Conservation (phyloP, 805 yeast species). For the Teunomyces atbi region DNA sequence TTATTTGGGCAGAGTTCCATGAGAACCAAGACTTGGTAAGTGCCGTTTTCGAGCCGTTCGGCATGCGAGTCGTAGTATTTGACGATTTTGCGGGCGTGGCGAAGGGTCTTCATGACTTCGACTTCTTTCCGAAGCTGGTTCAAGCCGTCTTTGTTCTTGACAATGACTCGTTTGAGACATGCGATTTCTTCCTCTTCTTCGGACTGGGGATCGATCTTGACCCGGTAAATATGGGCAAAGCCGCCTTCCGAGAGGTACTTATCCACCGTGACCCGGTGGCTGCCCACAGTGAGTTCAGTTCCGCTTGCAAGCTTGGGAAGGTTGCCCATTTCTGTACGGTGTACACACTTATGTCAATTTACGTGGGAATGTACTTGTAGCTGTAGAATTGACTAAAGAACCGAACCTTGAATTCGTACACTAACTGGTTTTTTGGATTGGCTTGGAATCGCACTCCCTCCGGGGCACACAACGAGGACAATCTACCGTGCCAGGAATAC, state of each 20-base stretch:
- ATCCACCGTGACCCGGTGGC: conserved; percentile 35
- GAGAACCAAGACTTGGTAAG: conserved; percentile 82
- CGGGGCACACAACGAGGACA: not conserved
- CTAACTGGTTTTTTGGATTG: not conserved
- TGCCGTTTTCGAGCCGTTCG: conserved; percentile 48
- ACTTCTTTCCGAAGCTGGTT: conserved; percentile 69
- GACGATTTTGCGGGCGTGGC: conserved; percentile 58
- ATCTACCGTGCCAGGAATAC: not conserved
- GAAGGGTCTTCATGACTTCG: conserved; percentile 69
- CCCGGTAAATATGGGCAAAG: conserved; percentile 76
- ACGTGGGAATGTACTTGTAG: not conserved
- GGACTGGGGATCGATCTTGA: conserved; percentile 46
- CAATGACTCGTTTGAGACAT: conserved; percentile 72
- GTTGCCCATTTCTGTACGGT: conserved; percentile 19
- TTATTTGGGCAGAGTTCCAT: conserved; percentile 93
- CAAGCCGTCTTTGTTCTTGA: conserved; percentile 67
- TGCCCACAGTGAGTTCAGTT: conserved; percentile 40
- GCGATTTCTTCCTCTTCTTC: conserved; percentile 49
- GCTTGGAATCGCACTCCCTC: conserved; percentile 2
- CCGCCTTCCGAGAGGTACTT: conserved; percentile 56
- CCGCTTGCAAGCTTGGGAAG: conserved; percentile 37
- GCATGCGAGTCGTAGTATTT: conserved; percentile 77
- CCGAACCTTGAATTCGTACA: not conserved
- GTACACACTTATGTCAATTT: not conserved
- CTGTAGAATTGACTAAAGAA: not conserved